Conservation (phyloP, 495 filamentous ascomycete genomes). For the Penicillium simplicissimum region DNA sequence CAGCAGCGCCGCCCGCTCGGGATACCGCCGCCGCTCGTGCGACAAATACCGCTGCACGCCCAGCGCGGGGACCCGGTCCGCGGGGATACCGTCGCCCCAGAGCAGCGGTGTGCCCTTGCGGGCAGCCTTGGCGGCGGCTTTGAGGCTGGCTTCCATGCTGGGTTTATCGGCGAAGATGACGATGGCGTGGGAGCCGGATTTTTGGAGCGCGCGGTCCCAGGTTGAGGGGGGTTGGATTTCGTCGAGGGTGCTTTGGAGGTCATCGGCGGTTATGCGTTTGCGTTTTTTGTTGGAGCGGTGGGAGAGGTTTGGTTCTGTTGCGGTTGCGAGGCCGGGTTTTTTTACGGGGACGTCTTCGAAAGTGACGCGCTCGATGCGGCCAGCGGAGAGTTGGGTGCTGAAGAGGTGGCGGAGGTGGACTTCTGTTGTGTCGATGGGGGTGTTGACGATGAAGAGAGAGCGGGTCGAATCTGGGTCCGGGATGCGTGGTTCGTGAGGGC, state of each 20-base stretch:
- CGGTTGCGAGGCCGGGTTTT: slow-evolving; percentile 30
- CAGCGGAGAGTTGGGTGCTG: slow-evolving; percentile 64
- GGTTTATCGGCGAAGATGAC: slow-evolving; percentile 80
- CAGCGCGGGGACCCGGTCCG: slow-evolving; percentile 53
- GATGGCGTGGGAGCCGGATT: slow-evolving; percentile 74
- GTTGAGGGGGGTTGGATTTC: slow-evolving; percentile 59
- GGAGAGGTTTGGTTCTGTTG: slow-evolving; percentile 28
- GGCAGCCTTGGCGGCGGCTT: slow-evolving; percentile 64
- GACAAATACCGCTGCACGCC: slow-evolving; percentile 62
- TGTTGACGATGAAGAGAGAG: slow-evolving; percentile 83
- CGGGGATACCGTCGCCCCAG: slow-evolving; percentile 64
- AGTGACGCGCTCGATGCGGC: slow-evolving; percentile 70
- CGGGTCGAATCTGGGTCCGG: slow-evolving; percentile 69
- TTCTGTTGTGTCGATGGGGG: slow-evolving; percentile 82
- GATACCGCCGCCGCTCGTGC: slow-evolving; percentile 66
- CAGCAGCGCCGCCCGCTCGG: slow-evolving; percentile 62
- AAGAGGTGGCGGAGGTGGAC: slow-evolving; percentile 75
- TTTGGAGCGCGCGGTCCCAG: slow-evolving; percentile 74
- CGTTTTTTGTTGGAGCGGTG: slow-evolving; percentile 63
- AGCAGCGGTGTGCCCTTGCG: slow-evolving; percentile 46
- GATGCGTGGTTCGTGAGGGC: slow-evolving; percentile 74
- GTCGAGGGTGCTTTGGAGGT: slow-evolving; percentile 54
- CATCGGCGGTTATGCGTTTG: slow-evolving; percentile 58
- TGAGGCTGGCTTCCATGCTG: slow-evolving; percentile 70
- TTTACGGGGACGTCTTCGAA: slow-evolving; percentile 63